Base-by-base conservation (phyloP, 225 moss, liverwort and hornwort species). In the Climacium dendroides region DNA sequence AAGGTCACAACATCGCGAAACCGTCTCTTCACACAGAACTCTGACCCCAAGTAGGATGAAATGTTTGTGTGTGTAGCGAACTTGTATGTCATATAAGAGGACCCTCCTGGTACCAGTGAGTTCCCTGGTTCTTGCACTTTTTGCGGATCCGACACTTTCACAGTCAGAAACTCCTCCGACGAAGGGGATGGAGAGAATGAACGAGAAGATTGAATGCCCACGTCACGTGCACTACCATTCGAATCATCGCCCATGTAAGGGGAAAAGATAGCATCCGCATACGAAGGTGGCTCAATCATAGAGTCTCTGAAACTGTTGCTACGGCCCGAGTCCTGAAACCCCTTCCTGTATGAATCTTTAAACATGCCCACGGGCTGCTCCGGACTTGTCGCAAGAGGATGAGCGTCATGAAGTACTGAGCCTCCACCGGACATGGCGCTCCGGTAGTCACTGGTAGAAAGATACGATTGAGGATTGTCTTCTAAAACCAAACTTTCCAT, bases 181-280 rank as follows among this genome's bases (percentile, higher is more conserved):
- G 89, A 92, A 28, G 93, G 89, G 65, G 92, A 96, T 57, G 94
- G 91, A 48, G 95, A 90, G 78, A 94, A 92, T 23, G 95, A 93
- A 63, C 93, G 94, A 58, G 97, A 92, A 57, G 94, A 82, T 47
- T 94, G 90, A 85, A 92, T 88, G 61, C 96, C 94, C 55, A 94
- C 87, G 53, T 96, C 97, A 87, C 92, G 95, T 48, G 90, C 65
- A 85, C 92, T 95, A 50, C 97, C 95, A 83, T 96, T 97, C 57
- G 92, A 90, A 87, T 93, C 95, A 78, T 95, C 96, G 63, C 94
- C 96, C 91, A 97, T 90, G 87, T 97, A 95, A 53, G 98, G 99
- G 70, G 96, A 96, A 82, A 99, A 99, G 81, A 99, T 96, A 57
- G 97, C 99, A 95, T 99, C 99, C 58, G 99, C 99, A 84, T 99